These are phyloP conservation scores for Solanum hybrid DNA, from an alignment of 305 asterid genomes.

Conservation along the genomic window DNA sequence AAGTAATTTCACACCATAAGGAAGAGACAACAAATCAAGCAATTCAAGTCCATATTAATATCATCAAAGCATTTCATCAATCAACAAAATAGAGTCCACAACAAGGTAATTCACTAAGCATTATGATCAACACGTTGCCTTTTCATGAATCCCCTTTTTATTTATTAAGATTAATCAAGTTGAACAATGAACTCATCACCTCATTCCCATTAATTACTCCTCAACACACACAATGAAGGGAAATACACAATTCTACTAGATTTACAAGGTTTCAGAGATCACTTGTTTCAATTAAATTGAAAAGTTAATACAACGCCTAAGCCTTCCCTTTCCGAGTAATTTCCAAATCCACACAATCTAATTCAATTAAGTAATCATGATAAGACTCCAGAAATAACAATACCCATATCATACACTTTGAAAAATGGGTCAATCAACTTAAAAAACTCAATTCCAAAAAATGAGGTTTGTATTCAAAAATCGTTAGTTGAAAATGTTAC, in stretches of 20 bases:
- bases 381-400: background rate
- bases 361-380: background rate
- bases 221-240: background rate
- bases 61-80: background rate
- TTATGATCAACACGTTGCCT: background rate
- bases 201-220: background rate
- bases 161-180: background rate
- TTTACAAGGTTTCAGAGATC: background rate
- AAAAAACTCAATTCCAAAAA: no score
- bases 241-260: background rate
- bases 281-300: background rate
- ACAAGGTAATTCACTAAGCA: background rate
- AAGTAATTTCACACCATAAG: background rate
- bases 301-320: no score
- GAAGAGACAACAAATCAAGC: background rate
- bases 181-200: background rate
- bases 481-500: background rate
- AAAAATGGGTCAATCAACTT: background rate
- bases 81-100: background rate
- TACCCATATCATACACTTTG: background rate
- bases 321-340: background rate
- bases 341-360: background rate
- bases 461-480: background rate
- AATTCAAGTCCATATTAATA: background rate
- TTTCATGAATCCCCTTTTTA: background rate